These are phyloP conservation scores for Actinidia polygama DNA, from an alignment of 179 eudicot genomes.

Conservation along the genomic window DNA sequence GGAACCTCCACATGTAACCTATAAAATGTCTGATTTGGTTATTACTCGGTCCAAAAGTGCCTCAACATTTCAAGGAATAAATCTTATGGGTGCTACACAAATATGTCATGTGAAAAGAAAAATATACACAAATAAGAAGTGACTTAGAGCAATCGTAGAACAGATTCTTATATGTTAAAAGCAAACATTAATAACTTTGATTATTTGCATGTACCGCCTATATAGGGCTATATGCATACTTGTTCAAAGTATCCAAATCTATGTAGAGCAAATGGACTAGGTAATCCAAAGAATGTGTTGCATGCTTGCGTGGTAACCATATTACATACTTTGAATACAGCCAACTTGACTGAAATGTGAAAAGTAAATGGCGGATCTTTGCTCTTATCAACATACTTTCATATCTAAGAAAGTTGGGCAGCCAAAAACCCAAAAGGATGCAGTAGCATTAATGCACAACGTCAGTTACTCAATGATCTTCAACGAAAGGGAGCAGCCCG, in stretches of 20 bases:
- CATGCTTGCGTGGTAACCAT: neutral
- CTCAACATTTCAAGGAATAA: constrained; percentile 12
- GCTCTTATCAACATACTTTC: constrained; percentile 2
- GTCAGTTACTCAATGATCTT: constrained; percentile 80
- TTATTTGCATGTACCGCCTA: neutral
- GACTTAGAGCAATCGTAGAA: constrained; percentile 4
- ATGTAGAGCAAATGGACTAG: neutral
- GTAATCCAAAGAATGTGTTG: neutral
- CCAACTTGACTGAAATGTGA: neutral
- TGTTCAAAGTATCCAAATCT: neutral
- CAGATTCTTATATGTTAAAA: neutral
- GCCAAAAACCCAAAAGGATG: neutral
- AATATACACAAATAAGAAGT: neutral
- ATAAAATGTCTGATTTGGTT: constrained; percentile 41
- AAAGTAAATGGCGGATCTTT: neutral
- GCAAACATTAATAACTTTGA: neutral
- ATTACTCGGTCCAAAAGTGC: constrained; percentile 25
- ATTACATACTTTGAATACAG: neutral
- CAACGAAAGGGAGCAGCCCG: constrained; percentile 78
- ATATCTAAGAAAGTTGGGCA: neutral
- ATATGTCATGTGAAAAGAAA: neutral
- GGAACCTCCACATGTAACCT: constrained; percentile 99
- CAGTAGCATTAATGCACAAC: constrained; percentile 55
- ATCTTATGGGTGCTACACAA: constrained; percentile 12
- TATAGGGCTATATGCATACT: neutral